Percentiles rank a stretch among this genome's conserved stretches.
phyloP scores from a whole-genome alignment of 75 land plant genomes.

The Pseudotsuga menziesii region DNA sequence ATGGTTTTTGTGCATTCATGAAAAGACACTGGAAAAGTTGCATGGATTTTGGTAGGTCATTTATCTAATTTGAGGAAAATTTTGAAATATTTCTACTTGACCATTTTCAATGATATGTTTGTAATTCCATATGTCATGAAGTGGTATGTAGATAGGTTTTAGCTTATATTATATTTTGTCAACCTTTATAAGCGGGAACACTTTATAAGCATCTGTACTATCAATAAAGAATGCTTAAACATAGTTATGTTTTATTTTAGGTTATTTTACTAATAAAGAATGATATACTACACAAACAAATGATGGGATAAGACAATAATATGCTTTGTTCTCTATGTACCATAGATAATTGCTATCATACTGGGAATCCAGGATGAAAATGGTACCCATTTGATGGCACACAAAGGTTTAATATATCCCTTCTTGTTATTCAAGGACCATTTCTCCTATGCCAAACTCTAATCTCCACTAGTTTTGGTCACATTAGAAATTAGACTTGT shows the following conservation, averaged over 20 bases:
- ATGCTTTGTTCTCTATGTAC: too few species aligned
- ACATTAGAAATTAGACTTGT: too few species aligned
- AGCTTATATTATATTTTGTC: background rate
- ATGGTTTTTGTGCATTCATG: slow-evolving; percentile 99
- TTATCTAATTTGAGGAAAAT: background rate
- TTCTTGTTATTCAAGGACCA: too few species aligned
- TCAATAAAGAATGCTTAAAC: background rate
- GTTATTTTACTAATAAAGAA: too few species aligned
- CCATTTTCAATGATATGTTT: background rate
- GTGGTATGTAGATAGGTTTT: background rate
- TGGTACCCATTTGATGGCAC: too few species aligned
- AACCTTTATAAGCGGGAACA: background rate
- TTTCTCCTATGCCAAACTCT: too few species aligned
- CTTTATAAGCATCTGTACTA: background rate
- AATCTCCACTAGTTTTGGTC: too few species aligned
- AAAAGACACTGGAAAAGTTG: slow-evolving; percentile 95
- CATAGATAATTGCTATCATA: too few species aligned
- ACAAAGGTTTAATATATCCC: too few species aligned
- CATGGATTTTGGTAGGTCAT: slow-evolving; percentile 61
- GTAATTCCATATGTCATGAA: background rate
- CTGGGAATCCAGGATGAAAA: too few species aligned
- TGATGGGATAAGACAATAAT: too few species aligned
- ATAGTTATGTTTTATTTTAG: background rate
- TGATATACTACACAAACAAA: too few species aligned
- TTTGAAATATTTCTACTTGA: background rate